Evolutionary conservation across 1,139 yeast species (phyloP), one percentile per base, ranked within the genome.

Genomic region (Hyphopichia wangnamkhiaoensis): DNA sequence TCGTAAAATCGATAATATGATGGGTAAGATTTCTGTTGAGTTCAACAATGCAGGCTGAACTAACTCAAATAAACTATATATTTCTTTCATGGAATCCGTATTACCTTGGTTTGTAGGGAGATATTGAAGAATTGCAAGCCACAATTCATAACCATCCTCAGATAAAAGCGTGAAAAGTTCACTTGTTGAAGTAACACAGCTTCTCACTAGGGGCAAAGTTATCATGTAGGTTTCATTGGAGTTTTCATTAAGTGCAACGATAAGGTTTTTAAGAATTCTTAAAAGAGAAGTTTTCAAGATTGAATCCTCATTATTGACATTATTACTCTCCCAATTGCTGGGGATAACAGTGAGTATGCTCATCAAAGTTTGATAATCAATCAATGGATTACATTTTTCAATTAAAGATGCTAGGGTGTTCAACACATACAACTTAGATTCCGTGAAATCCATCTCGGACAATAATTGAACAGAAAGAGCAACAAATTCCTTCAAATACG

Each of bases 131-230:
- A 89, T 56, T 0, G 84, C 74, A 29, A 78, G 68, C 97, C 98
- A 91, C 37, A 93, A 66, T 38, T 88, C 95, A 53, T 80, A 80
- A 0, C 95, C 97, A 60, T 93, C 98, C 54, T 93, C 98, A 21
- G 85, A 72, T 9, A 93, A 60, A 37, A 87, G 68, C 2, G 82
- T 68, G 47, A 82, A 82, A 40, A 72, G 70, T 25, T 80, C 81
- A 1, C 90, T 77, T 4, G 64, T 53, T 7, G 82, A 82, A 3
- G 60, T 42, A 46, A 89, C 82, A 48, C 95, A 83, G 31, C 84
- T 76, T 14, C 68, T 66, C 25, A 91, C 71, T 40, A 88, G 68
- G 1, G 95, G 94, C 13, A 87, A 51, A 0, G 87, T 78, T 31
- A 88, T 73, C 5, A 74, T 61, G 68, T 86, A 81, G 15, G 91